Evolutionary conservation across 345 rosid species (phyloP).

Genomic region (Citrus reticulata): DNA sequence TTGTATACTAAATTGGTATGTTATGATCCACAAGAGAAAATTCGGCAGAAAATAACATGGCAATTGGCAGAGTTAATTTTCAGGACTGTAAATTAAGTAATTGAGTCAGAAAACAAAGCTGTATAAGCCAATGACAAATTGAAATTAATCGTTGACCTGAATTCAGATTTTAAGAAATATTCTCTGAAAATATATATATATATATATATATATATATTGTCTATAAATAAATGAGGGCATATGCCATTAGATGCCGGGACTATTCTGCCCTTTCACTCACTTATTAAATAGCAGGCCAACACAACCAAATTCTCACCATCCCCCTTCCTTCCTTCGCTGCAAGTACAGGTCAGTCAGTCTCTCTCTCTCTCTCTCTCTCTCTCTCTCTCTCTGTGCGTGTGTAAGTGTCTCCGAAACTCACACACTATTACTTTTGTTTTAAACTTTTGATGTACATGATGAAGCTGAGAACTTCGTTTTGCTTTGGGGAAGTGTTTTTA

Average conservation of each 20-base stretch:
- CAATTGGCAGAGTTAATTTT: no score
- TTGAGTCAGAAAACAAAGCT: no score
- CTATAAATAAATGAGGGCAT: not conserved
- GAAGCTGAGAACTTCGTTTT: not conserved
- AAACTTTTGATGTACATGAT: not conserved
- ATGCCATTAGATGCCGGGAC: conserved; percentile 2
- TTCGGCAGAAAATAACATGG: not conserved
- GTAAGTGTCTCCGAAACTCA: not conserved
- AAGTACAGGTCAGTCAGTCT: not conserved
- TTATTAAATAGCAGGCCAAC: not conserved
- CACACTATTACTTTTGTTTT: not conserved
- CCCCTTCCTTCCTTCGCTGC: not conserved
- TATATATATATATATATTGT: no score
- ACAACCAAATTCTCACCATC: not conserved
- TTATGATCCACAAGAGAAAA: not conserved
- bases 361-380: not conserved
- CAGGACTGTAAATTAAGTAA: no score
- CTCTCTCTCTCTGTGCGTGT: no score
- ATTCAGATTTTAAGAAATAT: no score
- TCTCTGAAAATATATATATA: no score
- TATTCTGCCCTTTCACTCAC: not conserved
- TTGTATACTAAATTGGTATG: not conserved
- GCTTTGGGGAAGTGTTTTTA: not conserved
- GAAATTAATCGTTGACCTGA: no score
- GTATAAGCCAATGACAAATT: no score